phyloP scores from a whole-genome alignment of 768 basidiomycete species.

The Pleurotus citrinopileatus region DNA sequence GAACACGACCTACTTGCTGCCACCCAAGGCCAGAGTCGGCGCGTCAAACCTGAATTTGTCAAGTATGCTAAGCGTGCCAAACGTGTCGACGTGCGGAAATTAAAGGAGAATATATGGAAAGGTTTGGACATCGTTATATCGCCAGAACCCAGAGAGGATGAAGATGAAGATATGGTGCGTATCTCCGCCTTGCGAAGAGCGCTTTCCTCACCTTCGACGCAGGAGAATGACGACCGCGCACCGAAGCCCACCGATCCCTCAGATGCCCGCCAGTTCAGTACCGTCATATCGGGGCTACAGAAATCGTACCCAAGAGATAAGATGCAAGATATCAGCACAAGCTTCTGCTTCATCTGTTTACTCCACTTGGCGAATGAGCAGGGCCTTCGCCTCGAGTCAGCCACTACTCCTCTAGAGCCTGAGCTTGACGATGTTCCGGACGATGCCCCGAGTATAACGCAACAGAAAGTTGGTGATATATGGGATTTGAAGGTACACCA shows the following conservation, averaged over 20 bases:
- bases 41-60: constrained; percentile 83
- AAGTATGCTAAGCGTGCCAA: constrained; percentile 96
- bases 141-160: constrained; percentile 39
- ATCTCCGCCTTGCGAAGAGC: background rate
- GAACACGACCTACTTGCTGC: constrained; percentile 89
- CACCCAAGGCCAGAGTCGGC: constrained; percentile 72
- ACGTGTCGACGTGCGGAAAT: constrained; percentile 90
- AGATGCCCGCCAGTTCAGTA: constrained; percentile 69
- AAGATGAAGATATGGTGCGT: constrained; percentile 52
- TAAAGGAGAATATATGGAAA: constrained; percentile 99
- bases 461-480: constrained; percentile 61
- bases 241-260: constrained; percentile 52
- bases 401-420: constrained; percentile 30
- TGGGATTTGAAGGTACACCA: constrained; percentile 71
- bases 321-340: constrained; percentile 97
- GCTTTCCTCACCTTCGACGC: background rate
- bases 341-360: constrained; percentile 98
- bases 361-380: constrained; percentile 96
- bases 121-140: constrained; percentile 74
- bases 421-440: constrained; percentile 34
- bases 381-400: constrained; percentile 77
- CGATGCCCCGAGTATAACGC: constrained; percentile 17
- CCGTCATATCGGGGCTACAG: constrained; percentile 81
- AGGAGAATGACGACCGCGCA: constrained; percentile 54
- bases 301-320: constrained; percentile 87